Percentiles rank a stretch among this genome's conserved stretches.
Evolutionary conservation across 2,329 filamentous ascomycete genomes (phyloP).

Genomic region (Seiridium cupressi): DNA sequence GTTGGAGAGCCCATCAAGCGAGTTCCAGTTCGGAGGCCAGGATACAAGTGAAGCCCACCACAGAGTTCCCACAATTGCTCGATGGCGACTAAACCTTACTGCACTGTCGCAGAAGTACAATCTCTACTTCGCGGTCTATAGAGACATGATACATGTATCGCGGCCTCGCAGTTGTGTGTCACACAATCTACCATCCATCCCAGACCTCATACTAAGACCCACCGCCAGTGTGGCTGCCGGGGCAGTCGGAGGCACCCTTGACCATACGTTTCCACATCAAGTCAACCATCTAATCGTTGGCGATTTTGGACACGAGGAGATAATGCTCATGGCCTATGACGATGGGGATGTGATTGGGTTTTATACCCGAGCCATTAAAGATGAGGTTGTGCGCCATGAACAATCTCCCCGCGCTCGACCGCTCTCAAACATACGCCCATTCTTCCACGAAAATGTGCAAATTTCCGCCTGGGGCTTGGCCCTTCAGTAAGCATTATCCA

Average conservation of each 20-base stretch:
- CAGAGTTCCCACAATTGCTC: slow-evolving; percentile 25
- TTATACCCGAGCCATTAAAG: slow-evolving; percentile 53
- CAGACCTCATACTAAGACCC: slow-evolving; percentile 50
- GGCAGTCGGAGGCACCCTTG: slow-evolving; percentile 51
- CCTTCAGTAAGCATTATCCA: slow-evolving; percentile 51
- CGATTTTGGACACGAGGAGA: slow-evolving; percentile 67
- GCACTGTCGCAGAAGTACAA: slow-evolving; percentile 57
- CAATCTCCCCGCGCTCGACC: slow-evolving; percentile 22
- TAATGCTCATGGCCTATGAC: slow-evolving; percentile 67
- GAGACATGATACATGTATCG: slow-evolving; percentile 56
- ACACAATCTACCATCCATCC: slow-evolving; percentile 45
- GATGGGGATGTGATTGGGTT: slow-evolving; percentile 75
- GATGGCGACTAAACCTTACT: slow-evolving; percentile 54
- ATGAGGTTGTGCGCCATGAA: slow-evolving; percentile 18
- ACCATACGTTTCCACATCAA: slow-evolving; percentile 51
- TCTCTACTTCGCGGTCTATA: slow-evolving; percentile 62
- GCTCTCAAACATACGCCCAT: slow-evolving; percentile 30
- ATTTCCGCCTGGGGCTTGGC: slow-evolving; percentile 86
- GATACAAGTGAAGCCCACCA: neutral
- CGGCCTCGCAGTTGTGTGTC: slow-evolving; percentile 42
- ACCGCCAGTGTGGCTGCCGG: slow-evolving; percentile 36
- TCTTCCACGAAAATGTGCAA: slow-evolving; percentile 76
- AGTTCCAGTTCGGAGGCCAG: neutral
- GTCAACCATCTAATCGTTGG: slow-evolving; percentile 70
- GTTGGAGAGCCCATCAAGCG: slow-evolving; percentile 1